Base-by-base conservation (phyloP, 2,329 filamentous ascomycete genomes). In the Phaeosphaeria sp. region DNA sequence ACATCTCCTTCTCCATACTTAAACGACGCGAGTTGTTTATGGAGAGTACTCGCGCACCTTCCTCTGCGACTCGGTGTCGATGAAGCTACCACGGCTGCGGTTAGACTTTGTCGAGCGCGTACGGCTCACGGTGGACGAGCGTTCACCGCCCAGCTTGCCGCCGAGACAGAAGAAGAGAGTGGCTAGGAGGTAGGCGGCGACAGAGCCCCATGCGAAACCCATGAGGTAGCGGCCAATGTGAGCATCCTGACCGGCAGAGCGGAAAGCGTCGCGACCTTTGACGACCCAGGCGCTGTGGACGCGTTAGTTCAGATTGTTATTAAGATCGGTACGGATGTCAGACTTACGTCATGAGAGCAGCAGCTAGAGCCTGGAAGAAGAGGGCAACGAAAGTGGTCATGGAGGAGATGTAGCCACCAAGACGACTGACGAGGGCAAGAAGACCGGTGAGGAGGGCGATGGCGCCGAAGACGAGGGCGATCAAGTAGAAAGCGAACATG, bases 401-500 rank as follows among this genome's bases (percentile, higher is more conserved):
- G 18, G 85, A 87, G 5, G 88, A 85, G 43, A 93, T 76, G 47
- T 87, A 89, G 7, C 89, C 85, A 46, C 89, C 90, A 1, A 93
- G 82, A 55, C 90, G 87, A 33, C 88, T 88, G 77, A 83, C 91
- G 72, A 90, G 87, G 17, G 90, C 89, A 17, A 93, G 78, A 60
- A 92, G 82, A 63, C 88, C 86, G 11, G 84, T 79, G 77, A 92
- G 85, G 73, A 93, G 87, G 60, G 89, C 86, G 23, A 87, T 55
- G 48, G 86, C 83, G 62, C 86, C 86, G 76, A 96, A 95, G 82
- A 97, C 88, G 39, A 97, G 85, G 18, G 88, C 87, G 65, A 98
- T 89, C 55, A 98, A 82, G 81, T 91, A 91, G 78, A 97, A 95
- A 39, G 93, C 92, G 86, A 94, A 98, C 77, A 92, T 90, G 81